Conservation (phyloP, 2,329 filamentous ascomycete species). For the Neurospora crassa region DNA sequence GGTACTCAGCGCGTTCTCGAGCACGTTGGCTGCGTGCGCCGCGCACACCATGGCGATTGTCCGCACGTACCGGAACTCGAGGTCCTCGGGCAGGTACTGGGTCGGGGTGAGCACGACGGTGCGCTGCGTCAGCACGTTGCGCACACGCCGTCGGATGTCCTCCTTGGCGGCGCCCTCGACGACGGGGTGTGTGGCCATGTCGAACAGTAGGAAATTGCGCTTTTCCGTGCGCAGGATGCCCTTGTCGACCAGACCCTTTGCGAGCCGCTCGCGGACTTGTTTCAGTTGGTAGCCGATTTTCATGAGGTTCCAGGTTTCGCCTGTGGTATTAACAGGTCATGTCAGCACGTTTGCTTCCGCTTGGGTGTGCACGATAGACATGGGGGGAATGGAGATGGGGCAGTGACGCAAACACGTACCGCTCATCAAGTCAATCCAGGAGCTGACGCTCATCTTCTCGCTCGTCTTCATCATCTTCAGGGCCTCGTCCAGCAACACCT, state of each 20-base stretch:
- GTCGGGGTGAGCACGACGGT: slow-evolving; percentile 82
- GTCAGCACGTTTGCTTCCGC: slow-evolving; percentile 3
- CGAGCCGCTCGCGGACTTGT: slow-evolving; percentile 93
- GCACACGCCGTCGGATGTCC: slow-evolving; percentile 86
- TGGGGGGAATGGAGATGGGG: too few species aligned
- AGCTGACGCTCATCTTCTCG: slow-evolving; percentile 99
- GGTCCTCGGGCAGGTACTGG: slow-evolving; percentile 85
- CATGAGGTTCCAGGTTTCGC: slow-evolving; percentile 99
- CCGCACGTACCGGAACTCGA: slow-evolving; percentile 87
- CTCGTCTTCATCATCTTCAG: slow-evolving; percentile 99
- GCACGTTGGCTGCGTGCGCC: slow-evolving; percentile 92
- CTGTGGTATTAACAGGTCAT: slow-evolving; percentile 34
- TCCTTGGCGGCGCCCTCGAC: slow-evolving; percentile 96
- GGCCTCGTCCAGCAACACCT: slow-evolving; percentile 93
- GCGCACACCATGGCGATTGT: slow-evolving; percentile 96
- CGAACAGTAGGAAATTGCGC: slow-evolving; percentile 98
- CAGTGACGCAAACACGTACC: slow-evolving; percentile 46
- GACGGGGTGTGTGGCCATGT: slow-evolving; percentile 98
- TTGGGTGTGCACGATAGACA: not conserved
- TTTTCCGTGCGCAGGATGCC: slow-evolving; percentile 97
- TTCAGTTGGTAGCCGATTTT: slow-evolving; percentile 99
- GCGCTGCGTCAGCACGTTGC: slow-evolving; percentile 84
- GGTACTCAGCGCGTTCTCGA: slow-evolving; percentile 93
- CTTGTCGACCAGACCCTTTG: slow-evolving; percentile 97
- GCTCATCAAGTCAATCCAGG: slow-evolving; percentile 98